phyloP scores from a whole-genome alignment of 208 protist genomes.

The Trypanosomatidae sp. region DNA sequence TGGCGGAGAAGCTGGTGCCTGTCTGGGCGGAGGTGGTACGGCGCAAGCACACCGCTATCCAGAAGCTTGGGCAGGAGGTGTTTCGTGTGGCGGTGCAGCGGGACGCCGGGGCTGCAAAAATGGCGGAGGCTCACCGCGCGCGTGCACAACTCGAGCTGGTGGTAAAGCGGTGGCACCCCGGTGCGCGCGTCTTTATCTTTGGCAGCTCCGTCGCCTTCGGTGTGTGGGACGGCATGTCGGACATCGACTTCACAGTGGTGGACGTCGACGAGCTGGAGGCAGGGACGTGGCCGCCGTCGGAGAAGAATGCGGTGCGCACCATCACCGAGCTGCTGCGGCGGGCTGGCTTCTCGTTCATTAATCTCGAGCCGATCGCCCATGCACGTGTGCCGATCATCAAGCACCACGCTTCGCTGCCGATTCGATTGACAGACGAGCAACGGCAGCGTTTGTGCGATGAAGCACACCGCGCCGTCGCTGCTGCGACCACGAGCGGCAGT shows the following conservation, averaged over 20 bases:
- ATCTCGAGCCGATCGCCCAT: slow-evolving; percentile 83
- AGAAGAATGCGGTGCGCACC: slow-evolving; percentile 81
- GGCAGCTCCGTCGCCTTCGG: slow-evolving; percentile 82
- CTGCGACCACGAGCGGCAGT: background rate
- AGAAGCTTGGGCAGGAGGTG: slow-evolving; percentile 50
- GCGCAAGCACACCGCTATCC: slow-evolving; percentile 33
- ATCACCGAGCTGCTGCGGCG: slow-evolving; percentile 83
- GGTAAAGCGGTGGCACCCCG: slow-evolving; percentile 74
- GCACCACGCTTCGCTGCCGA: slow-evolving; percentile 84
- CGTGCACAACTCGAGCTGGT: slow-evolving; percentile 82
- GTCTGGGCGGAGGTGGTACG: slow-evolving; percentile 44
- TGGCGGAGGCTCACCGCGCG: slow-evolving; percentile 78
- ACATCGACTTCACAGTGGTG: slow-evolving; percentile 91
- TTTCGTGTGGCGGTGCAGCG: slow-evolving; percentile 58
- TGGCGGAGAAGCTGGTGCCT: slow-evolving; percentile 45
- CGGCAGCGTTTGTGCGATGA: slow-evolving; percentile 14
- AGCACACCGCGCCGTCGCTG: background rate
- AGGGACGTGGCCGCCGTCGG: slow-evolving; percentile 72
- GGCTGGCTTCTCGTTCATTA: slow-evolving; percentile 82
- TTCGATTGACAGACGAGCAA: slow-evolving; percentile 36
- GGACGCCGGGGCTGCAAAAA: slow-evolving; percentile 75
- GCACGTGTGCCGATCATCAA: slow-evolving; percentile 91
- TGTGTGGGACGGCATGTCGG: slow-evolving; percentile 84
- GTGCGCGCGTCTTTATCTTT: slow-evolving; percentile 82
- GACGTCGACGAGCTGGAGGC: slow-evolving; percentile 67